Base-by-base conservation (phyloP, 2,329 filamentous ascomycete species). In the Aureobasidium subglaciale region DNA sequence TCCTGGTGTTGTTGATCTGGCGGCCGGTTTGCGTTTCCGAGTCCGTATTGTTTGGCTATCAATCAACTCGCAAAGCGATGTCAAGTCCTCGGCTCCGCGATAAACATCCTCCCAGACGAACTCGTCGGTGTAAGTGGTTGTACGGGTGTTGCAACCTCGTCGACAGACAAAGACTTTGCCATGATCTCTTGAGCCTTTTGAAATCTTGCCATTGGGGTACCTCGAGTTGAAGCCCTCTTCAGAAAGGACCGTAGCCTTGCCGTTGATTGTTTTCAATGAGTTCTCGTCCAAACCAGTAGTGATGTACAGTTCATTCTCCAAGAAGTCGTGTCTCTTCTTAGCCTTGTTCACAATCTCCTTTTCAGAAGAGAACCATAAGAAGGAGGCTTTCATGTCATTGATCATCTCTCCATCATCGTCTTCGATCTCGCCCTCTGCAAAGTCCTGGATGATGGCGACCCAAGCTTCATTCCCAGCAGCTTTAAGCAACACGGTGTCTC, bases 351-450 rank as follows among this genome's bases (percentile, higher is more conserved):
- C 82, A 59, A 96, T 89, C 71, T 97, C 92, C 65, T 87, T 88
- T 64, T 95, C 88, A 0, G 88, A 90, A 0, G 88, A 90, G 68
- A 99, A 96, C 93, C 93, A 99, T 79, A 96, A 86, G 66, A 99
- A 93, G 60, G 86, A 87, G 55, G 88, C 92, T 24, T 85, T 84
- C 76, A 90, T 96, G 59, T 77, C 75, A 20, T 55, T 48, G 16
- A 62, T 56, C 38, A 61, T 55, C 15, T 75, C 69, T 40, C 65
- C 66, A 49, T 87, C 81, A 3, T 83, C 85, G 11, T 87, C 84
- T 18, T 88, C 80, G 8, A 60, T 59, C 42, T 87, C 84, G 29
- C 85, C 82, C 42, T 92, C 84, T 35, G 85, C 68, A 62, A 99
- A 96, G 40, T 88, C 85, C 64, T 86, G 87, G 52, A 96, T 86